A percentile compares a stretch with the other conserved stretches of the same genome.
phyloP scores from a whole-genome alignment of 495 filamentous ascomycete species.

The Peziza echinospora region DNA sequence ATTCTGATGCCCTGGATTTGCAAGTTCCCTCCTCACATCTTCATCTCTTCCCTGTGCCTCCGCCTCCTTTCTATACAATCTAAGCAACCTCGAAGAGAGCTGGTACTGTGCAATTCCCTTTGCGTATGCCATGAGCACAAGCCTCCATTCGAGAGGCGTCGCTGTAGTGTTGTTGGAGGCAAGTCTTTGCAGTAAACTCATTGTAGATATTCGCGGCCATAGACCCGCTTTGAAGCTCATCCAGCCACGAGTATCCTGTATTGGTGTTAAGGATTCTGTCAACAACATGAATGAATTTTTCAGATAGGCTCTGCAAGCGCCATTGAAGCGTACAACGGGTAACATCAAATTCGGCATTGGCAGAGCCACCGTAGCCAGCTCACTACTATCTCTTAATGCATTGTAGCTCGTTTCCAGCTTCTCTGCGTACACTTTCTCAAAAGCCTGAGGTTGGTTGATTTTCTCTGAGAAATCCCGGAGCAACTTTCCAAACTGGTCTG shows the following conservation, averaged over 20 bases:
- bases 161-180: slow-evolving; percentile 19
- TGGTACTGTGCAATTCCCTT: slow-evolving; percentile 26
- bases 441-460: too few species aligned
- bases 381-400: too few species aligned
- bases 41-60: slow-evolving; percentile 13
- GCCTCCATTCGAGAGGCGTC: slow-evolving; percentile 26
- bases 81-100: slow-evolving; percentile 22
- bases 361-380: neutral
- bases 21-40: slow-evolving; percentile 29
- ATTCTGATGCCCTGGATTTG: slow-evolving; percentile 30
- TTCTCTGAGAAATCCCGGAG: too few species aligned
- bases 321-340: neutral
- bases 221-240: slow-evolving; percentile 15
- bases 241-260: neutral
- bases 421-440: too few species aligned
- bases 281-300: slow-evolving; percentile 1
- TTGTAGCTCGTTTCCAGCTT: too few species aligned
- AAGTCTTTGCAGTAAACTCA: slow-evolving; percentile 31
- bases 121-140: slow-evolving; percentile 25
- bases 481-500: too few species aligned
- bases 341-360: too few species aligned
- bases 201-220: slow-evolving; percentile 31
- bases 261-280: neutral
- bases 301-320: too few species aligned
- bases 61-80: too few species aligned